A percentile compares a stretch with the other conserved stretches of the same genome.
phyloP scores from a whole-genome alignment of 2,329 filamentous ascomycete genomes.

The Cladosporium sp. region DNA sequence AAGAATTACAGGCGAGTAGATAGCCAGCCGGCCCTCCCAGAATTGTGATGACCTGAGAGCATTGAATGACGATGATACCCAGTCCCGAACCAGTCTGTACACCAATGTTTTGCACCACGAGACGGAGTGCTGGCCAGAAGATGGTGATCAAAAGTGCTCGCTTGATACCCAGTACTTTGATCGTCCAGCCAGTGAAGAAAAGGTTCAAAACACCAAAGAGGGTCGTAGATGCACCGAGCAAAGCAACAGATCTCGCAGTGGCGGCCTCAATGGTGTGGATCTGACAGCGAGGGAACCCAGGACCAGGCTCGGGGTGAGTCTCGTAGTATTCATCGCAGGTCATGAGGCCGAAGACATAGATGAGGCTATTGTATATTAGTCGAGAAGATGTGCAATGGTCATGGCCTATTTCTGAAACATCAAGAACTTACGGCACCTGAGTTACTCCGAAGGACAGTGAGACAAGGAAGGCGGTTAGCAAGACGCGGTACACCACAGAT shows the following conservation, averaged over 20 bases:
- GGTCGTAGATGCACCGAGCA: slow-evolving; percentile 64
- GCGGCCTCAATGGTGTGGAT: slow-evolving; percentile 60
- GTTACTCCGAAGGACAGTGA: slow-evolving; percentile 50
- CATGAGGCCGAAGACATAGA: slow-evolving; percentile 69
- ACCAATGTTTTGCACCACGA: slow-evolving; percentile 61
- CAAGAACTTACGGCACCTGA: slow-evolving; percentile 38
- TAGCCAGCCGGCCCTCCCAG: slow-evolving; percentile 67
- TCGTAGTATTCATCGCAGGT: slow-evolving; percentile 67
- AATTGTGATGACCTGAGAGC: slow-evolving; percentile 63
- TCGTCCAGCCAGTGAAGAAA: slow-evolving; percentile 63
- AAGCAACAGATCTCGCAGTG: slow-evolving; percentile 60
- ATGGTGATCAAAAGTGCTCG: slow-evolving; percentile 60
- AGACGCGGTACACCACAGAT: slow-evolving; percentile 40
- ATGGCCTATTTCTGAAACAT: slow-evolving; percentile 1
- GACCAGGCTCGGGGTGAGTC: slow-evolving; percentile 48
- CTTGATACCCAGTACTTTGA: slow-evolving; percentile 63
- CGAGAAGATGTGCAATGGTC: not conserved
- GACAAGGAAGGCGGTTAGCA: slow-evolving; percentile 59
- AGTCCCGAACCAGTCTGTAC: slow-evolving; percentile 56
- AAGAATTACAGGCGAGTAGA: slow-evolving; percentile 64
- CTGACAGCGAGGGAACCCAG: slow-evolving; percentile 47
- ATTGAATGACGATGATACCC: slow-evolving; percentile 66
- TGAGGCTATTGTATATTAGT: slow-evolving; percentile 25
- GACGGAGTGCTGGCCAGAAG: slow-evolving; percentile 60
- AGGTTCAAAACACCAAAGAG: slow-evolving; percentile 65